Percentiles rank a stretch among this genome's conserved stretches.
Evolutionary conservation across 306 rosid genomes (phyloP).

Genomic region (Vigna radiata): DNA sequence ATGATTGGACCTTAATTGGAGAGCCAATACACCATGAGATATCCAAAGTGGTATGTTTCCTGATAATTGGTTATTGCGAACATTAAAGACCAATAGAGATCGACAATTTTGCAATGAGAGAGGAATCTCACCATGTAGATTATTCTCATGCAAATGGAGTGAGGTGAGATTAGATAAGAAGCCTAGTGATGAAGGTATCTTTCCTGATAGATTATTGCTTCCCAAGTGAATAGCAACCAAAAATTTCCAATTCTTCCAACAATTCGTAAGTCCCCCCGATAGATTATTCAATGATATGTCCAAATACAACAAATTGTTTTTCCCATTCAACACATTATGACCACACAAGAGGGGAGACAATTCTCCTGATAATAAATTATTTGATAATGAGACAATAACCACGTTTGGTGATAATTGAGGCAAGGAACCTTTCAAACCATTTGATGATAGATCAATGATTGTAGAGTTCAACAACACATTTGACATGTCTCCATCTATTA

Average conservation of each 20-base stretch:
- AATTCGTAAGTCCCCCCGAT: background rate
- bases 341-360: constrained; percentile 17
- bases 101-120: no score
- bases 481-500: background rate
- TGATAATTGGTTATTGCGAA: no score
- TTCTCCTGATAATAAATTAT: constrained; percentile 6
- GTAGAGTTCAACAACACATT: background rate
- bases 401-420: constrained; percentile 10
- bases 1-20: background rate
- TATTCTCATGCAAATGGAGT: no score
- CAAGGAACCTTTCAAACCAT: background rate
- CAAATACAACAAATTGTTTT: background rate
- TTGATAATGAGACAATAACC: background rate
- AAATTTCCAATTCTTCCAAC: background rate
- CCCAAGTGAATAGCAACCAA: no score
- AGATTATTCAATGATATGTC: background rate
- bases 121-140: no score
- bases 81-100: no score
- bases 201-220: no score
- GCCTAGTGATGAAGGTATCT: no score
- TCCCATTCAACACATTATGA: background rate
- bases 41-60: no score
- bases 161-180: no score
- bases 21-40: background rate
- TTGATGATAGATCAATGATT: background rate